Conservation (phyloP, 2,329 filamentous ascomycete species). For the Botrytis elliptica region DNA sequence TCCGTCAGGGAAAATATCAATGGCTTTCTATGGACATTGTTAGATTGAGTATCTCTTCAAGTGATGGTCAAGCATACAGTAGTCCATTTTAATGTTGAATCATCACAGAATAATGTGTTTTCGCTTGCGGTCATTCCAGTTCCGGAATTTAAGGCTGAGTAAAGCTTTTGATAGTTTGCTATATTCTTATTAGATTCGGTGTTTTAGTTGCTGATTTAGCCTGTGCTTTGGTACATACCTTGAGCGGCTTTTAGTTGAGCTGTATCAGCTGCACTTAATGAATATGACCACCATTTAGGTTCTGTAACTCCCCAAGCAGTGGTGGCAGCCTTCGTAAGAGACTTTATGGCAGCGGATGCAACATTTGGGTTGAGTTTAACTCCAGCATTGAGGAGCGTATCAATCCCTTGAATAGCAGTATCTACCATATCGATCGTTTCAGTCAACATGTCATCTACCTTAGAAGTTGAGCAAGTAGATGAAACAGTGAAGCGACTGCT, state of each 20-base stretch:
- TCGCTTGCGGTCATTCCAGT: constrained; percentile 14
- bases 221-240: background rate
- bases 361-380: constrained; percentile 4
- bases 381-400: constrained; percentile 16
- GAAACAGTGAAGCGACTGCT: constrained; percentile 19
- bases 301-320: constrained; percentile 5
- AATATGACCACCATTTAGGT: constrained; percentile 1
- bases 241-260: constrained; percentile 18
- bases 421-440: constrained; percentile 20
- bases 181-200: background rate
- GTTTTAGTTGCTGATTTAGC: no score
- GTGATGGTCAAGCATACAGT: background rate
- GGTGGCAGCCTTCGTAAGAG: constrained; percentile 4
- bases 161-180: constrained; percentile 18
- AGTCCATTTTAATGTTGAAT: constrained; percentile 17
- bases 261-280: constrained; percentile 13
- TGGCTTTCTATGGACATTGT: background rate
- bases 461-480: constrained; percentile 13
- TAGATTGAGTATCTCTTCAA: background rate
- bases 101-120: constrained; percentile 16
- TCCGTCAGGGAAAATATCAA: constrained; percentile 8
- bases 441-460: constrained; percentile 14
- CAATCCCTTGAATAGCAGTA: constrained; percentile 7
- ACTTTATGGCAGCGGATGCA: constrained; percentile 3
- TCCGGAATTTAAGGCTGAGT: constrained; percentile 6